A percentile compares a stretch with the other conserved stretches of the same genome.
Conservation (phyloP, 257 asterid species). For the Salvia rosmarinus region DNA sequence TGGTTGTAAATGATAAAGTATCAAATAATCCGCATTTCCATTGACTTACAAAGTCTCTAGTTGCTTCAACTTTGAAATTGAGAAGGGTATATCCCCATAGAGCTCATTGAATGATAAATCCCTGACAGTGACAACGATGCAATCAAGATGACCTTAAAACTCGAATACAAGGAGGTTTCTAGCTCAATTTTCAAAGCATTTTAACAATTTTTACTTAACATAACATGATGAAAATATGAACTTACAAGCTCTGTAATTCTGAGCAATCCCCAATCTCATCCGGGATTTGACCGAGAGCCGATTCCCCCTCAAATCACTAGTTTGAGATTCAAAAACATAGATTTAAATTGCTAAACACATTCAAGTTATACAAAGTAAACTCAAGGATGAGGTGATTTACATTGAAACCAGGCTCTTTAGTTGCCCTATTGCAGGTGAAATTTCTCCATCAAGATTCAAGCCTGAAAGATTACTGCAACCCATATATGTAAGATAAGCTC, state of each 20-base stretch:
- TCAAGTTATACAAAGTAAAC: neutral
- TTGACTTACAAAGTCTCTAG: slow-evolving; percentile 70
- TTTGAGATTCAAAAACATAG: slow-evolving; percentile 12
- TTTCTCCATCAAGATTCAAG: slow-evolving; percentile 88
- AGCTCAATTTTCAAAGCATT: neutral
- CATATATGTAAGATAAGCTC: neutral
- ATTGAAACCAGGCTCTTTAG: slow-evolving; percentile 68
- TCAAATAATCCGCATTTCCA: neutral
- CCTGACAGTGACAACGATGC: slow-evolving; percentile 49
- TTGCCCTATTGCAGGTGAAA: slow-evolving; percentile 89
- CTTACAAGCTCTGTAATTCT: slow-evolving; percentile 65
- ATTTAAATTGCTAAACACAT: neutral
- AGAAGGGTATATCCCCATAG: slow-evolving; percentile 91
- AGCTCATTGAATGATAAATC: slow-evolving; percentile 90
- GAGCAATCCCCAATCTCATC: slow-evolving; percentile 98
- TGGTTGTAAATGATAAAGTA: neutral
- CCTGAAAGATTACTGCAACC: slow-evolving; percentile 79
- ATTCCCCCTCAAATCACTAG: slow-evolving; percentile 77
- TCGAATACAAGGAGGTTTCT: neutral
- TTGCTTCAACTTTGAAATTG: slow-evolving; percentile 89
- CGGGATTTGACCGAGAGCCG: slow-evolving; percentile 87
- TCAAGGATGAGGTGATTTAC: slow-evolving; percentile 38
- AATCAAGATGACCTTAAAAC: neutral
- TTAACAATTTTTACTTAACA: neutral
- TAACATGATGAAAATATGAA: neutral